Evolutionary conservation across 148 eudicot genomes (phyloP), one percentile per base, ranked within the genome.

Genomic region (Rhododendron williamsianum): DNA sequence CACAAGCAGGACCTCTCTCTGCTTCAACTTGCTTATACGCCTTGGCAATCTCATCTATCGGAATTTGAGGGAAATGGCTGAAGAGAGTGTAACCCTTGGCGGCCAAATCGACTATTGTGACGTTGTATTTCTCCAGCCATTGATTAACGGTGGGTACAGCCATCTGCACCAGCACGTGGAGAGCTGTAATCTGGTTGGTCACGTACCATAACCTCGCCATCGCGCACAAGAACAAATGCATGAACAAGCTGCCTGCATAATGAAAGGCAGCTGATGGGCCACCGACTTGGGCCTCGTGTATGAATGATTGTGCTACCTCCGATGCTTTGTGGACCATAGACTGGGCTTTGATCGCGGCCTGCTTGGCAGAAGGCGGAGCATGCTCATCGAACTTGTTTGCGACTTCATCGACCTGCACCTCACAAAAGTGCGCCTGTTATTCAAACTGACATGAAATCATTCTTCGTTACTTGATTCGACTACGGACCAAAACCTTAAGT

Each of bases 71-170:
- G 21, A 93, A 76, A 38, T 89, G 82, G 52, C 84, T 30, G 67
- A 93, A 91, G 11, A 84, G 46, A 9, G 83, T 33, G 23, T 91
- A 87, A 4, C 96, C 96, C 45, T 93, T 92, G 0, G 81, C 85
- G 3, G 79, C 76, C 85, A 91, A 6, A 30, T 90, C 85, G 0
- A 63, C 36, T 7, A 93, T 27, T 11, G 76, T 16, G 7, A 36
- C 80, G 88, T 91, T 92, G 90, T 94, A 94, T 82, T 88, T 92
- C 78, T 91, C 91, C 2, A 91, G 87, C 89, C 89, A 92, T 63
- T 86, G 82, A 13, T 90, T 87, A 1, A 88, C 88, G 0, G 92
- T 84, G 0, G 97, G 94, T 25, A 88, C 78, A n/a, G 91, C 91
- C 86, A 92, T 81, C 81, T 89, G 87, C 2, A 90, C 88, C 52